Evolutionary conservation across 2,329 filamentous ascomycete genomes (phyloP).

Genomic region (Fusarium newnesense): DNA sequence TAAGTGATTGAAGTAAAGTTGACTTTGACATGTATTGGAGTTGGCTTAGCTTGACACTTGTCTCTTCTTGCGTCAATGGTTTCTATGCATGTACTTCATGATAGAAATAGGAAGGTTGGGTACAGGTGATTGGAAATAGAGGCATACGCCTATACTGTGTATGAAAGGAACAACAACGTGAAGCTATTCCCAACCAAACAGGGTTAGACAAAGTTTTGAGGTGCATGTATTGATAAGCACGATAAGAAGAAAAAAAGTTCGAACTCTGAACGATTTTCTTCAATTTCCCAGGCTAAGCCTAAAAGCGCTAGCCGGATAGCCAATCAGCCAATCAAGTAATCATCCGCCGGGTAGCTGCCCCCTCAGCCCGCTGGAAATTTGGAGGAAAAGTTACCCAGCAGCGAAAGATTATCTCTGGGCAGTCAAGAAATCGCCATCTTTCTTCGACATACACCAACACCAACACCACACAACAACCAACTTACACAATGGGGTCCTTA

Average conservation of each 20-base stretch:
- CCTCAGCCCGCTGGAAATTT: constrained; percentile 44
- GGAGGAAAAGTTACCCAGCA: constrained; percentile 35
- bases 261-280: constrained; percentile 36
- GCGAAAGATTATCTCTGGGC: constrained; percentile 25
- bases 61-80: neutral
- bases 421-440: constrained; percentile 37
- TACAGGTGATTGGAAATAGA: too few species aligned
- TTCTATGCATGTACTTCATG: neutral
- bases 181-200: constrained; percentile 27
- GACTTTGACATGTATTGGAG: neutral
- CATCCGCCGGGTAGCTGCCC: constrained; percentile 35
- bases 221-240: constrained; percentile 27
- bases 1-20: neutral
- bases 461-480: constrained; percentile 47
- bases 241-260: constrained; percentile 45
- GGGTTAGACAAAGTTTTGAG: neutral
- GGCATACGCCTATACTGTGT: too few species aligned
- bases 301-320: accelerated
- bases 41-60: neutral
- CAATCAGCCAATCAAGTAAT: constrained; percentile 19
- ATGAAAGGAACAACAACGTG: neutral
- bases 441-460: constrained; percentile 18
- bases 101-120: too few species aligned
- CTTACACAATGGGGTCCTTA: constrained; percentile 43
- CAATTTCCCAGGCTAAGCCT: neutral